Percentiles rank a stretch among this genome's conserved stretches.
phyloP scores from a whole-genome alignment of 1,139 yeast species.

The Lodderomyces theae region DNA sequence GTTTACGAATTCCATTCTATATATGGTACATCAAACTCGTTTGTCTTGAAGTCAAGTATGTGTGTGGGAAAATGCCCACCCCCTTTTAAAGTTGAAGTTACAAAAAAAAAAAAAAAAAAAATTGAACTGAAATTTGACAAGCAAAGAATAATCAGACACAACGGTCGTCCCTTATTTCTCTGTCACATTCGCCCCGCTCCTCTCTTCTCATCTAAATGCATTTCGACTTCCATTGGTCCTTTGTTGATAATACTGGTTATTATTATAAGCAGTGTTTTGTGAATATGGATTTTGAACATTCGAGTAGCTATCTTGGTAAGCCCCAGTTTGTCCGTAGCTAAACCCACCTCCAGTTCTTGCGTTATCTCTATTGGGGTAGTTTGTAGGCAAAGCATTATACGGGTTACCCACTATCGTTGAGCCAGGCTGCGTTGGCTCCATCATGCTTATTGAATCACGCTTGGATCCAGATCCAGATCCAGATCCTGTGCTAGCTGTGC shows the following conservation, averaged over 20 bases:
- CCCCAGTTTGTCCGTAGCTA: constrained; percentile 14
- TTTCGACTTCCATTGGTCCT: constrained; percentile 5
- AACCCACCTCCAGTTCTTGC: constrained; percentile 11
- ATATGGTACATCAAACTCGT: neutral
- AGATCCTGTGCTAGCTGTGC: constrained; percentile 4
- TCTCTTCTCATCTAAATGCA: neutral
- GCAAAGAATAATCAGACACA: too few relatives aligned
- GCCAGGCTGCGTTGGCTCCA: constrained; percentile 44
- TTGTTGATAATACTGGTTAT: constrained; percentile 6
- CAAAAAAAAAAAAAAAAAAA: neutral
- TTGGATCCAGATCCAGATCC: constrained; percentile 15
- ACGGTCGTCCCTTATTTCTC: neutral
- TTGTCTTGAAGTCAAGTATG: neutral
- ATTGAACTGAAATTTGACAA: neutral
- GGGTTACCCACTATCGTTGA: constrained; percentile 43
- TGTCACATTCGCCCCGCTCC: too few relatives aligned
- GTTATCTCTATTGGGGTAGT: constrained; percentile 3
- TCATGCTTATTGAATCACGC: constrained; percentile 33
- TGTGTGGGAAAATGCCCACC: too few relatives aligned
- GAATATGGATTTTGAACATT: constrained; percentile 13
- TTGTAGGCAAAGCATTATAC: constrained; percentile 22
- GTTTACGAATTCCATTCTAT: neutral
- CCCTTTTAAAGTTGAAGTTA: too few relatives aligned
- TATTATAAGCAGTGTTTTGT: constrained; percentile 10
- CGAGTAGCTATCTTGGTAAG: constrained; percentile 12